Evolutionary conservation across 495 filamentous ascomycete genomes (phyloP).

Genomic region (Trichoderma gamsii): DNA sequence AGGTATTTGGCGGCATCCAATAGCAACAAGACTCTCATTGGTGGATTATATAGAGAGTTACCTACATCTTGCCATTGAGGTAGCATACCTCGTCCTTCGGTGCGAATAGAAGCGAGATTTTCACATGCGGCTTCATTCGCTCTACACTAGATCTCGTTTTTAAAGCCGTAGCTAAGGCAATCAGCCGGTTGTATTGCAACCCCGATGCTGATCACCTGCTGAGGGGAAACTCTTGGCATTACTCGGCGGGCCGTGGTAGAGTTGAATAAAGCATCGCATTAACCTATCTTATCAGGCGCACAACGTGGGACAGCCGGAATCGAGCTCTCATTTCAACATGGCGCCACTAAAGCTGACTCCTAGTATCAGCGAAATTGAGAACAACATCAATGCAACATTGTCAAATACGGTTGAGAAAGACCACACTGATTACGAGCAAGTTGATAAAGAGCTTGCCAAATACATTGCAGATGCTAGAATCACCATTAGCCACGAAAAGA

Average conservation of each 20-base stretch:
- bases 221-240: background rate
- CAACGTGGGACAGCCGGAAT: background rate
- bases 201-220: background rate
- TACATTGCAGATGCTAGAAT: slow-evolving; percentile 48
- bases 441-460: slow-evolving; percentile 60
- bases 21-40: background rate
- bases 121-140: background rate
- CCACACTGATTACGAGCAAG: slow-evolving; percentile 44
- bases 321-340: background rate
- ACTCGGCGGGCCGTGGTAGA: background rate
- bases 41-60: background rate
- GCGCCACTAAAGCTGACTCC: background rate
- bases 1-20: background rate
- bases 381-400: background rate
- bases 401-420: slow-evolving; percentile 30
- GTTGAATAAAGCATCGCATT: background rate
- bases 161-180: background rate
- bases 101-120: background rate
- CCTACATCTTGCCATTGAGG: background rate
- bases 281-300: too few species aligned
- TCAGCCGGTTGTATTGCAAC: background rate
- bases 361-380: background rate
- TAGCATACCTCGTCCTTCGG: background rate
- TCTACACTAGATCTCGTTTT: background rate
- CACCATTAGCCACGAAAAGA: slow-evolving; percentile 49